phyloP scores from a whole-genome alignment of 352 stramenopile genomes.

The Globisporangium middletonii region DNA sequence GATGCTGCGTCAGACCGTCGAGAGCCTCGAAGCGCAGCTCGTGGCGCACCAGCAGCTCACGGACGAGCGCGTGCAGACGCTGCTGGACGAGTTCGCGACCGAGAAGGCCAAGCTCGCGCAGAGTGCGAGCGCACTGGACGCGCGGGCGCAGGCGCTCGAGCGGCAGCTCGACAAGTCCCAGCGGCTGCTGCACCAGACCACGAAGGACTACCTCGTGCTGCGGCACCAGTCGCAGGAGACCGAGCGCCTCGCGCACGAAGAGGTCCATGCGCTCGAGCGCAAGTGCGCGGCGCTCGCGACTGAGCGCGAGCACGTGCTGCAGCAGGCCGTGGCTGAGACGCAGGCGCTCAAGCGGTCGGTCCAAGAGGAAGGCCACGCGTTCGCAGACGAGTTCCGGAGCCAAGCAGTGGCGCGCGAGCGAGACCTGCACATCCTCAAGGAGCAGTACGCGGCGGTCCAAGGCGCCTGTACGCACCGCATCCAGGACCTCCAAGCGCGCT shows the following conservation, averaged over 20 bases:
- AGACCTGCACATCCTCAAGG: slow-evolving; percentile 64
- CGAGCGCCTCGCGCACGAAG: slow-evolving; percentile 53
- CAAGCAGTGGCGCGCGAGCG: slow-evolving; percentile 55
- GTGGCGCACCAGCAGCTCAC: slow-evolving; percentile 42
- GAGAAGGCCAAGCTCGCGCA: slow-evolving; percentile 50
- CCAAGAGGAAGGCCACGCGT: slow-evolving; percentile 51
- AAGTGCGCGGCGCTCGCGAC: slow-evolving; percentile 28
- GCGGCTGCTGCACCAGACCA: slow-evolving; percentile 56
- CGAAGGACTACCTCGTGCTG: slow-evolving; percentile 71
- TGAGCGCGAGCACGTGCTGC: slow-evolving; percentile 34
- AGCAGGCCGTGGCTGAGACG: slow-evolving; percentile 41
- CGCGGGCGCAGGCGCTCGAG: slow-evolving; percentile 30
- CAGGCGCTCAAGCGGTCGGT: slow-evolving; percentile 37
- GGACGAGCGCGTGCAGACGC: slow-evolving; percentile 49
- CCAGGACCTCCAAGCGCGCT: slow-evolving; percentile 56
- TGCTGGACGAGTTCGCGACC: slow-evolving; percentile 47
- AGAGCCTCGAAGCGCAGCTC: slow-evolving; percentile 60
- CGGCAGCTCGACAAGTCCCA: slow-evolving; percentile 50
- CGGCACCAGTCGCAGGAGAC: slow-evolving; percentile 60
- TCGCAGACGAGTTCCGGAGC: slow-evolving; percentile 43
- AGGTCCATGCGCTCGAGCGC: slow-evolving; percentile 34
- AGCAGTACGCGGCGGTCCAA: slow-evolving; percentile 74
- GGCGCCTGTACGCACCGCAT: slow-evolving; percentile 63
- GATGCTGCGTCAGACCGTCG: slow-evolving; percentile 36
- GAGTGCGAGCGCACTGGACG: slow-evolving; percentile 27